Evolutionary conservation across 2,329 filamentous ascomycete species (phyloP), one percentile per base, ranked within the genome.

Genomic region (Epichloe coenophiala): DNA sequence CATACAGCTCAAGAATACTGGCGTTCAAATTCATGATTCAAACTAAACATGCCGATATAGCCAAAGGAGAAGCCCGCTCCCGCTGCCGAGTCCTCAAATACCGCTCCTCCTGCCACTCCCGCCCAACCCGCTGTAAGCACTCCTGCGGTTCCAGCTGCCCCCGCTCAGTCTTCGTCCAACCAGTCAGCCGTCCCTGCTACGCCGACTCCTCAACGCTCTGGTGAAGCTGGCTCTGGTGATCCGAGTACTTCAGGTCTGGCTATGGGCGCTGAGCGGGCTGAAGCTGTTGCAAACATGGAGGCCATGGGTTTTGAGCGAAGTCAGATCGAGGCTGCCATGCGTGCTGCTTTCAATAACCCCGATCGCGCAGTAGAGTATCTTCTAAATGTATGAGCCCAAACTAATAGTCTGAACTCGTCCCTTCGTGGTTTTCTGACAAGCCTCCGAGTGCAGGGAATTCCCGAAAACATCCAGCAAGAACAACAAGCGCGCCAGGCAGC

Each of bases 301-400:
- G 85, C 84, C 57, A 98, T 98, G 93, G 93, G 93, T 8, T 98
- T 98, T 59, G 81, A 87, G 62, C 80, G 90, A 62, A 74, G 81
- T 48, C 86, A 95, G 63, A 95, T 96, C 58, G 89, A 96, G 60
- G 81, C 85, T 45, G 93, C 93, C 48, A 93, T 98, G 84, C 86
- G 91, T 62, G 93, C 93, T 56, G 93, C 93, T 13, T 98, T 88
- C 69, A 94, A 86, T 76, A 98, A 98, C 71, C 89, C 91, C 13
- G 91, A 97, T 67, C 88, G 93, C 60, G 93, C 93, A 49, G 91
- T 98, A 51, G 93, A 98, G 68, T 98, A 98, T 63, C 80, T 98
- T 12, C 67, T 98, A 63, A 95, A 72, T 59, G 88, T 93, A 67
- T 37, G 48, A 69, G 84, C 72, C 47, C 17, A 17, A 44, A 31